Evolutionary conservation across 805 yeast species (phyloP), one percentile per base, ranked within the genome.

Genomic region (Kregervanrija fluxuum): DNA sequence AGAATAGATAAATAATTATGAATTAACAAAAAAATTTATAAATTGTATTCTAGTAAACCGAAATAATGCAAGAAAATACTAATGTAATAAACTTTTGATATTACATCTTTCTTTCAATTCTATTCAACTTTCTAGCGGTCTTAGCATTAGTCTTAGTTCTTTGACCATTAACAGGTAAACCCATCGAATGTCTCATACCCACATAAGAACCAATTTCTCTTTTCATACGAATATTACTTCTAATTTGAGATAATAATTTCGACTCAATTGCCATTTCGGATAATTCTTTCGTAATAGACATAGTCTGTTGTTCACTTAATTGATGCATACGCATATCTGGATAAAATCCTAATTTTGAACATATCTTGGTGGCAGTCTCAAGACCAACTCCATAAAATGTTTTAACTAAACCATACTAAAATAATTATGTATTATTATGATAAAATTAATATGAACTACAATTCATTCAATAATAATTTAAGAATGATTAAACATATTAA

Each of bases 291-390:
- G 96, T 84, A 38, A 93, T 71, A 33, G 85, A 79, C 77, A 91
- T 75, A 38, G 89, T 74, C 56, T 89, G 95, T 28, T 88, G 85
- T 65, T 93, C 98, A 30, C 84, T 71, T 34, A 93, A 75, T 65
- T 93, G 95, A 62, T 86, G 93, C 85, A 90, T 83, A 67, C 95
- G 79, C 95, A 91, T 90, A 61, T 76, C 72, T 38, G 98, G 98
- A 59, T 90, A 91, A 48, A 93, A 76, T 10, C 96, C 96, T 16
- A 91, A 77, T 60, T 80, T 87, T 35, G 97, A 81, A 62, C 96
- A 89, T 43, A 93, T 71, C 55, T 72, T 70, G 50, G 76, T 77
- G 2, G 97, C 91, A 9, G 85, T 79, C 43, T 68, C 63, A 38
- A 68, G 64, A n/a, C 98, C 96, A 35, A 93, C 70, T 30, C 98